phyloP scores from a whole-genome alignment of 1,284 basidiomycete species.

The Pholiota adiposa region DNA sequence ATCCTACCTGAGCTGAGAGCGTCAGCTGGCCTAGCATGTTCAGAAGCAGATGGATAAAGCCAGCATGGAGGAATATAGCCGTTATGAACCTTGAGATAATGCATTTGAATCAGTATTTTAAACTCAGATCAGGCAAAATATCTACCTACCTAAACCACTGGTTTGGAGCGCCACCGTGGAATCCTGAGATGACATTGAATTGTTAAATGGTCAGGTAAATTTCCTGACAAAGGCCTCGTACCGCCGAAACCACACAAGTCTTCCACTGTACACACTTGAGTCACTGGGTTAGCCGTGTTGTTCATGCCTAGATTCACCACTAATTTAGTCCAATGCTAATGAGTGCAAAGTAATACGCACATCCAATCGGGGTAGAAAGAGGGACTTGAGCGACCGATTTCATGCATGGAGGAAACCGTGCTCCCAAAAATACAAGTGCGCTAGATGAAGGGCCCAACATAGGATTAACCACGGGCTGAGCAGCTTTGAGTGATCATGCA shows the following conservation, averaged over 20 bases:
- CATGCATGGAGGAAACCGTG: slow-evolving; percentile 88
- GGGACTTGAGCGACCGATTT: slow-evolving; percentile 70
- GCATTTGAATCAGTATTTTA: neutral
- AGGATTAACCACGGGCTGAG: slow-evolving; percentile 79
- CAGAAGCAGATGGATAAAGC: slow-evolving; percentile 84
- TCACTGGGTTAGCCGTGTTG: slow-evolving; percentile 76
- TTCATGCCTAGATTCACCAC: slow-evolving; percentile 65
- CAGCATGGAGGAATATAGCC: slow-evolving; percentile 91
- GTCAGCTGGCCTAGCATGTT: slow-evolving; percentile 91
- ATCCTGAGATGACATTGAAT: slow-evolving; percentile 41
- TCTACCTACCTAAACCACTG: slow-evolving; percentile 80
- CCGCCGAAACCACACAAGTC: slow-evolving; percentile 89
- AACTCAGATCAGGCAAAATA: neutral
- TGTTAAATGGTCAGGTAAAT: neutral
- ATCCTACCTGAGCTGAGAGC: slow-evolving; percentile 76
- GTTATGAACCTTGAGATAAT: slow-evolving; percentile 71
- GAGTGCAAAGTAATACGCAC: slow-evolving; percentile 43
- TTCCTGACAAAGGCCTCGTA: slow-evolving; percentile 15
- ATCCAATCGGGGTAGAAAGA: slow-evolving; percentile 63
- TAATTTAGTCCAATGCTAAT: slow-evolving; percentile 7
- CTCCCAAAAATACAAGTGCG: slow-evolving; percentile 88
- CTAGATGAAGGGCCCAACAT: slow-evolving; percentile 91
- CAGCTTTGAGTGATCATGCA: neutral
- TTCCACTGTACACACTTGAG: slow-evolving; percentile 75
- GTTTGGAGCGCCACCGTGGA: slow-evolving; percentile 69